Conservation (phyloP, 371 early-diverging fungal genomes). For the Rhizopus sp. region DNA sequence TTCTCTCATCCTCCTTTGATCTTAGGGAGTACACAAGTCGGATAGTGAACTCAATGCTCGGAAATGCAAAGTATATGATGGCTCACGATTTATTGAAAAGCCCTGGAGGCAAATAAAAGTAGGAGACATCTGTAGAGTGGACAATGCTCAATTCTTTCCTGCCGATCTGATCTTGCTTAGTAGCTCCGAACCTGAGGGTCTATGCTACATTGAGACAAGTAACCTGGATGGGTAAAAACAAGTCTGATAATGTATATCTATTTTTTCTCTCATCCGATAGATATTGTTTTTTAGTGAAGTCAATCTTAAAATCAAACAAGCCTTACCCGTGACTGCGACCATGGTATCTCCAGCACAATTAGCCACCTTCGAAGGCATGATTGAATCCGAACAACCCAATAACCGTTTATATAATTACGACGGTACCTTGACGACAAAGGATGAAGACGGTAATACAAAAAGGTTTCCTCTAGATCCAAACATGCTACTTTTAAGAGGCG, state of each 20-base stretch:
- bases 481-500: slow-evolving; percentile 80
- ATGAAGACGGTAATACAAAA: slow-evolving; percentile 48
- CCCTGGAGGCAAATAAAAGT: slow-evolving; percentile 82
- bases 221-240: slow-evolving; percentile 91
- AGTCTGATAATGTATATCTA: background rate
- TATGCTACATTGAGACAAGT: slow-evolving; percentile 95
- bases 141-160: slow-evolving; percentile 86
- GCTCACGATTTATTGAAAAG: slow-evolving; percentile 63
- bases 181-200: slow-evolving; percentile 84
- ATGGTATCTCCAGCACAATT: slow-evolving; percentile 61
- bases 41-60: slow-evolving; percentile 80
- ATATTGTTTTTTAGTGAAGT: slow-evolving; percentile 65
- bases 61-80: slow-evolving; percentile 65
- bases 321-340: slow-evolving; percentile 70
- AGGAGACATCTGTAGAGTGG: slow-evolving; percentile 91
- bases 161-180: slow-evolving; percentile 90
- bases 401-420: slow-evolving; percentile 87
- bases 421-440: slow-evolving; percentile 61
- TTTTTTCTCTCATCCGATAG: background rate
- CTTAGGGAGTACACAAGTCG: slow-evolving; percentile 61
- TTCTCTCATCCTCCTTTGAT: background rate
- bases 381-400: slow-evolving; percentile 84
- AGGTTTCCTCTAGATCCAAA: slow-evolving; percentile 76
- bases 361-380: slow-evolving; percentile 52
- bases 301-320: slow-evolving; percentile 92